Conservation (phyloP, 2,329 filamentous ascomycete genomes). For the Iodosphaeria phyllophila region DNA sequence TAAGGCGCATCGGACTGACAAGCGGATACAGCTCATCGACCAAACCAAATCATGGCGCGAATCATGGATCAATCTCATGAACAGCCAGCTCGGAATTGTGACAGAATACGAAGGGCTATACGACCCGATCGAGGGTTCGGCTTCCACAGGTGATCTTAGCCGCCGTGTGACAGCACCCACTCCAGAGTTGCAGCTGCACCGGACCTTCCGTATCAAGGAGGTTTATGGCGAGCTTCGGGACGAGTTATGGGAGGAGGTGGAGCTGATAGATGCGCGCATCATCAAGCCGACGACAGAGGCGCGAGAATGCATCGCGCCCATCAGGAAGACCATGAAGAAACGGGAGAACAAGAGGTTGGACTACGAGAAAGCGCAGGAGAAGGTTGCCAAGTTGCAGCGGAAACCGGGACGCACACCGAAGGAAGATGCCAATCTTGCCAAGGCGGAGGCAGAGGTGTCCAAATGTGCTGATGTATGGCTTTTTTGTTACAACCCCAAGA, state of each 20-base stretch:
- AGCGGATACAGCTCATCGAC: slow-evolving; percentile 44
- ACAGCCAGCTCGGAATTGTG: slow-evolving; percentile 46
- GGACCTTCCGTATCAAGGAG: slow-evolving; percentile 44
- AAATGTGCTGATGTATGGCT: slow-evolving; percentile 39
- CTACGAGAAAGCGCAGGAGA: slow-evolving; percentile 59
- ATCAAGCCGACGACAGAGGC: slow-evolving; percentile 52
- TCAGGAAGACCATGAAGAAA: slow-evolving; percentile 73
- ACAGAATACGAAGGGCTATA: slow-evolving; percentile 56
- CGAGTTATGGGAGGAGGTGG: slow-evolving; percentile 54
- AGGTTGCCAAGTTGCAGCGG: slow-evolving; percentile 48
- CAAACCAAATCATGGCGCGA: slow-evolving; percentile 62
- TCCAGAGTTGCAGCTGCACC: slow-evolving; percentile 40
- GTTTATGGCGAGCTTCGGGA: slow-evolving; percentile 52
- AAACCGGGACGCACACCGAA: slow-evolving; percentile 54
- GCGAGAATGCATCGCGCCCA: slow-evolving; percentile 46
- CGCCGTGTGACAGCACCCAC: slow-evolving; percentile 39
- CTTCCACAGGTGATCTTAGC: slow-evolving; percentile 34
- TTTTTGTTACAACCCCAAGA: slow-evolving; percentile 1
- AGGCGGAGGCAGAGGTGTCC: slow-evolving; percentile 52
- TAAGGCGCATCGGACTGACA: too few species aligned
- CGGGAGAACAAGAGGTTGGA: slow-evolving; percentile 67
- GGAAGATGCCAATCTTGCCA: slow-evolving; percentile 52
- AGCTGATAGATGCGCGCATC: slow-evolving; percentile 49
- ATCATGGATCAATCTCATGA: slow-evolving; percentile 55
- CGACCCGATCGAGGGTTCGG: slow-evolving; percentile 53